Evolutionary conservation across 345 rosid genomes (phyloP).

Genomic region (Arabidopsis arenosa): DNA sequence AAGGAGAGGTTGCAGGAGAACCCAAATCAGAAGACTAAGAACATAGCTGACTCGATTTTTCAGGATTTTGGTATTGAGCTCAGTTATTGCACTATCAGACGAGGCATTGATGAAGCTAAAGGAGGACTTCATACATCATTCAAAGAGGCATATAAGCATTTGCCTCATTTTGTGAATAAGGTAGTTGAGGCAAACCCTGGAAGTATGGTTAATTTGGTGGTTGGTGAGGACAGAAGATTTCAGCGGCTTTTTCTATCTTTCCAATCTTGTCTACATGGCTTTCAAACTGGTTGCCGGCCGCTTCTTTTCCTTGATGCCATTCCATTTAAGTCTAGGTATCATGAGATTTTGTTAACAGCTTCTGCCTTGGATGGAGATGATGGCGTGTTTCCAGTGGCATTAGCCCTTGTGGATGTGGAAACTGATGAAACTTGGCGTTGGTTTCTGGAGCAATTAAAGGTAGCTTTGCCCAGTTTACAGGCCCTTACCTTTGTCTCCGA

Average conservation of each 20-base stretch:
- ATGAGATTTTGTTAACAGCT: slow-evolving; percentile 78
- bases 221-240: slow-evolving; percentile 66
- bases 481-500: slow-evolving; percentile 83
- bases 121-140: slow-evolving; percentile 82
- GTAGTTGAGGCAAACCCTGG: slow-evolving; percentile 76
- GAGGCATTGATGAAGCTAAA: slow-evolving; percentile 86
- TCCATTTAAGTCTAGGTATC: slow-evolving; percentile 72
- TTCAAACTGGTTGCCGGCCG: slow-evolving; percentile 82
- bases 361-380: slow-evolving; percentile 90
- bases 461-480: slow-evolving; percentile 56
- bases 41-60: slow-evolving; percentile 64
- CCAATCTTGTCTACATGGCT: slow-evolving; percentile 68
- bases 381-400: slow-evolving; percentile 73
- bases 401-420: slow-evolving; percentile 80
- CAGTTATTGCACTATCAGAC: slow-evolving; percentile 83
- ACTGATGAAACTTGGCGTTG: slow-evolving; percentile 77
- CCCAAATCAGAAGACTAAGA: slow-evolving; percentile 83
- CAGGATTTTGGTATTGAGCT: slow-evolving; percentile 81
- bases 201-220: slow-evolving; percentile 59
- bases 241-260: slow-evolving; percentile 77
- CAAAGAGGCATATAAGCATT: slow-evolving; percentile 68
- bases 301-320: slow-evolving; percentile 83
- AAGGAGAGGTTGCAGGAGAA: slow-evolving; percentile 77
- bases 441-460: slow-evolving; percentile 77
- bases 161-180: slow-evolving; percentile 75